A percentile compares a stretch with the other conserved stretches of the same genome.
Conservation (phyloP, 2,329 filamentous ascomycete genomes). For the Verticillium albo-atrum region DNA sequence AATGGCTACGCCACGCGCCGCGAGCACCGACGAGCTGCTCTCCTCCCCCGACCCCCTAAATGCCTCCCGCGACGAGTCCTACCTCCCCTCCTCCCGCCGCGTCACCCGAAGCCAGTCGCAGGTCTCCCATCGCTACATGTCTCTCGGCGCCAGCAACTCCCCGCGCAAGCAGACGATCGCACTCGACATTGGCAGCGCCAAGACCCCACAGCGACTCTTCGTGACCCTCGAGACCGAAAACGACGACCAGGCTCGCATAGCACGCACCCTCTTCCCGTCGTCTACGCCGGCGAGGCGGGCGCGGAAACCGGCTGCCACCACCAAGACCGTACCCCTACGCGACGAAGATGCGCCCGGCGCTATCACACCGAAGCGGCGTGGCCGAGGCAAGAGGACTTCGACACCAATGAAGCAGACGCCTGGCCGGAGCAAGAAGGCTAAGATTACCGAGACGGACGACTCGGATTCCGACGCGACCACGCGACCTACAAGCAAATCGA, state of each 20-base stretch:
- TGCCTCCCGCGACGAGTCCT: constrained; percentile 27
- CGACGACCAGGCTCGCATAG: constrained; percentile 11
- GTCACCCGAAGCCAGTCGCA: constrained; percentile 37
- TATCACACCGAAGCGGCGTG: constrained; percentile 36
- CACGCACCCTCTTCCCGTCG: constrained; percentile 40
- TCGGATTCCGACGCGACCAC: constrained; percentile 19
- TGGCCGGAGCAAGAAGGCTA: constrained; percentile 24
- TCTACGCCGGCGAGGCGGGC: constrained; percentile 30
- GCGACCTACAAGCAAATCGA: constrained; percentile 24
- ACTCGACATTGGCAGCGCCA: constrained; percentile 47
- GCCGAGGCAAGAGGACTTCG: constrained; percentile 41
- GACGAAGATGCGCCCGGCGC: constrained; percentile 33
- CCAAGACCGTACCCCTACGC: constrained; percentile 47
- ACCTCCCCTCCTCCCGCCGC: constrained; percentile 25
- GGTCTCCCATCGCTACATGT: constrained; percentile 30
- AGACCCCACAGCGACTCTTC: constrained; percentile 45
- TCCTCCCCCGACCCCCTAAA: constrained; percentile 49
- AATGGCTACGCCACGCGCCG: constrained; percentile 23
- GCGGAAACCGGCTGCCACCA: constrained; percentile 26
- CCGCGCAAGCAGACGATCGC: constrained; percentile 54
- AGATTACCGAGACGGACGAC: constrained; percentile 20
- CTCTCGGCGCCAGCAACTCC: constrained; percentile 30
- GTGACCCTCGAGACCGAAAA: constrained; percentile 50
- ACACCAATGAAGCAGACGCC: constrained; percentile 36
- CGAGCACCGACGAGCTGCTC: constrained; percentile 34